These are phyloP conservation scores for Ogataea degrootiae DNA, from an alignment of 805 yeast genomes.

Conservation along the genomic window DNA sequence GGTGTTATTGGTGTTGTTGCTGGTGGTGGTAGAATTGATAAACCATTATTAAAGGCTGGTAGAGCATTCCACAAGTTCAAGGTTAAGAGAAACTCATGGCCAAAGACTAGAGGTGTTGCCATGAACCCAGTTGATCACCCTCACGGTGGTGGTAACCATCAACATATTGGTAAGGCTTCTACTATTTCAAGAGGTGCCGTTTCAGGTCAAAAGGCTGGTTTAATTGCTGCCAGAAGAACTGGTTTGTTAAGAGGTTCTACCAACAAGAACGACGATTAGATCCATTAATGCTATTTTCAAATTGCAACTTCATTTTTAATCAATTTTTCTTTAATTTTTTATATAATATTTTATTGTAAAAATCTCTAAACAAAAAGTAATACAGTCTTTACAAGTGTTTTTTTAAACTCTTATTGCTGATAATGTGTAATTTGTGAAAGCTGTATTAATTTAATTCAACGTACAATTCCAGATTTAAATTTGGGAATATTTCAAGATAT, in stretches of 20 bases:
- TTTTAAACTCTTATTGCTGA: background rate
- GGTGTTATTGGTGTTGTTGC: conserved; percentile 99
- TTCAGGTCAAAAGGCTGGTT: conserved; percentile 99
- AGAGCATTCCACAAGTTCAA: conserved; percentile 99
- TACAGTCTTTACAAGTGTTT: background rate
- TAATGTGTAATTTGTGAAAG: no score
- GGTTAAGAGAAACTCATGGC: conserved; percentile 99
- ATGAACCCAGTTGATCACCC: conserved; percentile 99
- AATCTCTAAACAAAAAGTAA: background rate
- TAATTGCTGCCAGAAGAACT: conserved; percentile 99
- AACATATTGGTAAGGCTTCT: conserved; percentile 99
- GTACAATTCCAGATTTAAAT: no score
- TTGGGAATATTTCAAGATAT: no score
- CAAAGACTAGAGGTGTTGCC: conserved; percentile 99
- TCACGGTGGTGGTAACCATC: conserved; percentile 99
- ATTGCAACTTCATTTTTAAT: background rate
- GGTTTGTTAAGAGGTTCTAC: conserved; percentile 99
- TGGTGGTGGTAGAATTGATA: conserved; percentile 99
- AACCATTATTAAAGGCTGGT: conserved; percentile 99
- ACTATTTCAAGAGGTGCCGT: conserved; percentile 99
- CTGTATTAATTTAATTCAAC: no score
- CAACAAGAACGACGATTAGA: conserved; percentile 39
- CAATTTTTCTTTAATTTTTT: background rate
- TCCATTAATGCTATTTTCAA: conserved; percentile 3
- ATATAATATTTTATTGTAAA: background rate